phyloP scores from a whole-genome alignment of 768 basidiomycete species.

The Hygrocybe coccinea region DNA sequence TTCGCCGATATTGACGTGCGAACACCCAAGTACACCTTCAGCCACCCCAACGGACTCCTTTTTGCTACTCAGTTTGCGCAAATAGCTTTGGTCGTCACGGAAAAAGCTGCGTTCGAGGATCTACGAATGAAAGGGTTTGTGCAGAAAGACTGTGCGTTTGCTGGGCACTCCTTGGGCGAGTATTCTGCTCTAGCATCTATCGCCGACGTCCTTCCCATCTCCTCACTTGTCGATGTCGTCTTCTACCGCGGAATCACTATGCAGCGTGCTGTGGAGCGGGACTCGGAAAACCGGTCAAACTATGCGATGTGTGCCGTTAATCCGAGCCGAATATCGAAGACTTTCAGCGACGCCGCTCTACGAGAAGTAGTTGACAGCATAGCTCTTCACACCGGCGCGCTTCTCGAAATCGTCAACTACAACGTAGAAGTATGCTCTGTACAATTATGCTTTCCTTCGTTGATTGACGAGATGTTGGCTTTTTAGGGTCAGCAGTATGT shows the following conservation, averaged over 20 bases:
- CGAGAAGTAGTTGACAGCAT: conserved; percentile 95
- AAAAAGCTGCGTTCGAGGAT: conserved; percentile 97
- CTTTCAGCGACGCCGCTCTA: conserved; percentile 93
- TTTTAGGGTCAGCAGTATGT: conserved; percentile 98
- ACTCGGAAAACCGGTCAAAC: conserved; percentile 86
- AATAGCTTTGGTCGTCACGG: conserved; percentile 95
- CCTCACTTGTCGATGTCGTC: conserved; percentile 93
- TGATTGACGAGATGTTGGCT: conserved; percentile 12
- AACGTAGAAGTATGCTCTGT: conserved; percentile 69
- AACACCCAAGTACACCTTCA: conserved; percentile 97
- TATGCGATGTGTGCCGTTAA: conserved; percentile 99
- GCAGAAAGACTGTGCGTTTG: conserved; percentile 88
- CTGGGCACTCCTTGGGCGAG: conserved; percentile 97
- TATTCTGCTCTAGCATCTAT: conserved; percentile 98
- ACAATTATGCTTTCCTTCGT: neutral
- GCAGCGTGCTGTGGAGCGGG: conserved; percentile 98
- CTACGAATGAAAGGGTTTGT: conserved; percentile 96
- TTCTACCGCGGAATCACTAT: conserved; percentile 99
- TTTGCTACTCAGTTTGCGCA: conserved; percentile 99
- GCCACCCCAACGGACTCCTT: conserved; percentile 88
- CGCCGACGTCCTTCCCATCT: conserved; percentile 92
- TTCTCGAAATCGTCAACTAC: conserved; percentile 98
- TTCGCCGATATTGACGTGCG: conserved; percentile 94
- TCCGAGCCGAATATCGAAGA: conserved; percentile 88
- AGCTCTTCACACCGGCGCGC: conserved; percentile 63